Conservation (phyloP, 805 yeast genomes). For the Starmerella bombicola region DNA sequence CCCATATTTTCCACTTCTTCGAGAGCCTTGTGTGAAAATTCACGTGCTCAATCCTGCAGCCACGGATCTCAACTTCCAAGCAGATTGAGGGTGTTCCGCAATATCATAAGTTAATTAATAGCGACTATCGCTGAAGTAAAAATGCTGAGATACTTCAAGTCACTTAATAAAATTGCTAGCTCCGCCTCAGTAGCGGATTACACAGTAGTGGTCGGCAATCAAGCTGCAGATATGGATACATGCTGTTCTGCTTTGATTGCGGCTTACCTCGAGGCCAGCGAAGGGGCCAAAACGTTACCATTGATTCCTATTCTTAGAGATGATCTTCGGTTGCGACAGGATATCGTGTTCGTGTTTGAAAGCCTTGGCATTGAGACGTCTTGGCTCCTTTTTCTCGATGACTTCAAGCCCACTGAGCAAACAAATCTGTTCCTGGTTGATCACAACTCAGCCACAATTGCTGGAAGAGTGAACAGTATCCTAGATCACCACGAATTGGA, state of each 20-base stretch:
- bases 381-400: slow-evolving; percentile 55
- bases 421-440: slow-evolving; percentile 58
- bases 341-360: slow-evolving; percentile 45
- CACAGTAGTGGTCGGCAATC: slow-evolving; percentile 60
- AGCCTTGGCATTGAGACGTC: slow-evolving; percentile 37
- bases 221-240: slow-evolving; percentile 82
- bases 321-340: slow-evolving; percentile 61
- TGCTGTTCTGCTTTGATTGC: slow-evolving; percentile 62
- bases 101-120: too few relatives aligned
- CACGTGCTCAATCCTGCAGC: too few relatives aligned
- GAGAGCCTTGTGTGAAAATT: too few relatives aligned
- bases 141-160: slow-evolving; percentile 14
- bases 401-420: slow-evolving; percentile 31
- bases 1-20: too few relatives aligned
- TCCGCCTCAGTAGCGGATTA: neutral
- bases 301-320: slow-evolving; percentile 55
- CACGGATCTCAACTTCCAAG: too few relatives aligned
- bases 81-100: too few relatives aligned
- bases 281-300: slow-evolving; percentile 42
- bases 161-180: slow-evolving; percentile 3
- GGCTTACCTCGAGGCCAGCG: slow-evolving; percentile 39
- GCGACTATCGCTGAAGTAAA: too few relatives aligned
- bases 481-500: slow-evolving; percentile 68
- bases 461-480: slow-evolving; percentile 41
- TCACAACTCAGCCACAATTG: slow-evolving; percentile 32